Conservation (phyloP, 2,329 filamentous ascomycete species). For the Trichoderma simmonsii region DNA sequence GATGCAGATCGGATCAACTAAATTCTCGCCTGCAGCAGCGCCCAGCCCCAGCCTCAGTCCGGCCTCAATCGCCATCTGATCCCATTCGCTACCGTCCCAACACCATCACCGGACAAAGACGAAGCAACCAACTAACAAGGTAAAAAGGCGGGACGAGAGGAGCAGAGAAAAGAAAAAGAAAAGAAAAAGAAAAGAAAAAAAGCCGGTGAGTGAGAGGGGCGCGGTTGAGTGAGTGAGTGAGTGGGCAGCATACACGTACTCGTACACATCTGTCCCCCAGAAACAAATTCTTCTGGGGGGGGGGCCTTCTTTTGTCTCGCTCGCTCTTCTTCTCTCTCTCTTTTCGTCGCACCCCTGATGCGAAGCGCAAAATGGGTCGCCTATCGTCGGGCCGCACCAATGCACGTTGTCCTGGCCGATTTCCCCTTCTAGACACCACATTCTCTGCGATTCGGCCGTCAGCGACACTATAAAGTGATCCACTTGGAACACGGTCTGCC, state of each 20-base stretch:
- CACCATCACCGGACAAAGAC: neutral
- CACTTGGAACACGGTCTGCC: neutral
- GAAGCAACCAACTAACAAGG: neutral
- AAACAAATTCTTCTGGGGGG: neutral
- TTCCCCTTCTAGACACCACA: constrained; percentile 19
- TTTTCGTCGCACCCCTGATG: neutral
- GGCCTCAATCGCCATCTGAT: neutral
- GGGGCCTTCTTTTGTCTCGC: neutral
- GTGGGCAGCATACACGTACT: neutral
- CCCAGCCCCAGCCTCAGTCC: neutral
- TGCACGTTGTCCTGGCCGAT: constrained; percentile 19
- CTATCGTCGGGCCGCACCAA: constrained; percentile 18
- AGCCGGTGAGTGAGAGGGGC: neutral
- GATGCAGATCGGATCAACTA: neutral
- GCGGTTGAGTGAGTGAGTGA: neutral
- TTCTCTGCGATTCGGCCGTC: constrained; percentile 19
- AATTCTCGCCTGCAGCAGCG: neutral
- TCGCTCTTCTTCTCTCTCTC: neutral
- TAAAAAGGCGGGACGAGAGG: neutral
- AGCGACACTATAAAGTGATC: constrained; percentile 15
- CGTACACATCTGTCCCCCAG: neutral
- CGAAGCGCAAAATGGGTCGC: constrained; percentile 8
- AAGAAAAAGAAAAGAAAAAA: too few species aligned
- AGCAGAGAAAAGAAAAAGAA: neutral
- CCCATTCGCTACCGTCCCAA: neutral